A percentile compares a stretch with the other conserved stretches of the same genome.
Evolutionary conservation across 495 filamentous ascomycete genomes (phyloP).

Genomic region (Copromyces sp.): DNA sequence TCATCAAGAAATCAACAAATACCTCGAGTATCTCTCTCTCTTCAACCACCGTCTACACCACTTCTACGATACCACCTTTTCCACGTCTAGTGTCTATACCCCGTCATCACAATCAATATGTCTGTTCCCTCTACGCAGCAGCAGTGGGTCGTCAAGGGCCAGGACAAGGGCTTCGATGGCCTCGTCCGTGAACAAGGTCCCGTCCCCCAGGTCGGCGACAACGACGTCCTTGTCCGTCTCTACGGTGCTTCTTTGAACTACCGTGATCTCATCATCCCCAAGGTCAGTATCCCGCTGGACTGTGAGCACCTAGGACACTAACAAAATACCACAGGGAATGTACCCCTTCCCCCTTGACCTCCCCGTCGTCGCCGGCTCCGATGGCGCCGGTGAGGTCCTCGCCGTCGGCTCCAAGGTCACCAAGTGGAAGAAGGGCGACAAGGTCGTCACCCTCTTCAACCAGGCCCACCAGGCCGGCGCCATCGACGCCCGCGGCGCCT

Average conservation of each 20-base stretch:
- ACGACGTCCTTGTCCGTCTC: slow-evolving; percentile 68
- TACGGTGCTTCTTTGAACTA: slow-evolving; percentile 73
- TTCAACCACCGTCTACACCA: not conserved
- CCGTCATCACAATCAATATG: slow-evolving; percentile 9
- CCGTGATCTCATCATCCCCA: slow-evolving; percentile 68
- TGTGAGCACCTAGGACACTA: not conserved
- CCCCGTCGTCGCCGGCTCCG: slow-evolving; percentile 60
- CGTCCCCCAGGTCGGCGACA: slow-evolving; percentile 53
- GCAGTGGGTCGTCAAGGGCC: slow-evolving; percentile 53
- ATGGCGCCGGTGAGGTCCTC: slow-evolving; percentile 66
- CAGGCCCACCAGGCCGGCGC: slow-evolving; percentile 59
- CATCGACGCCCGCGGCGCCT: slow-evolving; percentile 30
- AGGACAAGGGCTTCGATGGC: slow-evolving; percentile 48
- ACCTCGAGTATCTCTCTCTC: not conserved
- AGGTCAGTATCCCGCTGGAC: slow-evolving; percentile 34
- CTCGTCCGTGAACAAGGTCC: slow-evolving; percentile 41
- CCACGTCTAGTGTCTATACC: not conserved
- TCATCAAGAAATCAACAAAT: not conserved
- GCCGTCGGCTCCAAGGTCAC: slow-evolving; percentile 57
- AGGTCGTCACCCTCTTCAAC: slow-evolving; percentile 69
- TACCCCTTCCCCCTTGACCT: slow-evolving; percentile 54
- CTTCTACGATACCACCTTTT: not conserved
- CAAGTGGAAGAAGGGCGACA: slow-evolving; percentile 60
- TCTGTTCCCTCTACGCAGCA: slow-evolving; percentile 41
- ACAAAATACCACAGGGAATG: slow-evolving; percentile 35